Evolutionary conservation across 2,329 filamentous ascomycete genomes (phyloP).

Genomic region (Ceratocystis papillata): DNA sequence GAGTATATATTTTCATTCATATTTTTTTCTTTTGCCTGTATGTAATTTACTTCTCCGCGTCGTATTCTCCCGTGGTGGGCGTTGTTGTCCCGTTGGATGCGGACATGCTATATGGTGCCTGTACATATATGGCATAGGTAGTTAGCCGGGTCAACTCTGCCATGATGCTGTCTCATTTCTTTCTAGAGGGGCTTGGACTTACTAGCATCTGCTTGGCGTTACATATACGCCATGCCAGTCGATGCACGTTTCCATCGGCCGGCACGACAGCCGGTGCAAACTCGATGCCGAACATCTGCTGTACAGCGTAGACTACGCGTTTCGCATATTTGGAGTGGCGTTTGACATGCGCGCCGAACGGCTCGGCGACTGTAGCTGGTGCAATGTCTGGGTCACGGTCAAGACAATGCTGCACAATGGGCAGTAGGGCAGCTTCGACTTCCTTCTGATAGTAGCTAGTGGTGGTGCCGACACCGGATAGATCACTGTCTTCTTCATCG

Average conservation of each 20-base stretch:
- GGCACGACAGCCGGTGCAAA: conserved; percentile 86
- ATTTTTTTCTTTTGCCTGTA: background rate
- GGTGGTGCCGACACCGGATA: background rate
- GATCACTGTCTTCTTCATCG: conserved; percentile 54
- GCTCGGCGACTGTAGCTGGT: conserved; percentile 64
- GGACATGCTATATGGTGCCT: conserved; percentile 66
- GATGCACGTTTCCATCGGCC: conserved; percentile 80
- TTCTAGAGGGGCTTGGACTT: conserved; percentile 27
- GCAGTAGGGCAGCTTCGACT: conserved; percentile 67
- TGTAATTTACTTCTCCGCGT: conserved; percentile 25
- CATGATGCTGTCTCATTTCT: too few relatives aligned
- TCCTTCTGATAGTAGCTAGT: conserved; percentile 52
- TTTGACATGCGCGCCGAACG: conserved; percentile 76
- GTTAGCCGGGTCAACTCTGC: too few relatives aligned
- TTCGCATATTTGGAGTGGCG: conserved; percentile 80
- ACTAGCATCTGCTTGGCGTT: conserved; percentile 93
- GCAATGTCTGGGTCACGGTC: conserved; percentile 87
- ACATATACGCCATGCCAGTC: conserved; percentile 86
- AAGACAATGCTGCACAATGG: conserved; percentile 81
- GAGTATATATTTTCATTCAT: background rate
- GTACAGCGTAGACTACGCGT: conserved; percentile 84
- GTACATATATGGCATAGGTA: background rate
- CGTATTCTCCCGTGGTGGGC: conserved; percentile 39
- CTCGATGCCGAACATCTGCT: conserved; percentile 95
- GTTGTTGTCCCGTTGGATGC: conserved; percentile 52